A percentile compares a stretch with the other conserved stretches of the same genome.
phyloP scores from a whole-genome alignment of 2,329 filamentous ascomycete species.

The Hypomyces rosellus region DNA sequence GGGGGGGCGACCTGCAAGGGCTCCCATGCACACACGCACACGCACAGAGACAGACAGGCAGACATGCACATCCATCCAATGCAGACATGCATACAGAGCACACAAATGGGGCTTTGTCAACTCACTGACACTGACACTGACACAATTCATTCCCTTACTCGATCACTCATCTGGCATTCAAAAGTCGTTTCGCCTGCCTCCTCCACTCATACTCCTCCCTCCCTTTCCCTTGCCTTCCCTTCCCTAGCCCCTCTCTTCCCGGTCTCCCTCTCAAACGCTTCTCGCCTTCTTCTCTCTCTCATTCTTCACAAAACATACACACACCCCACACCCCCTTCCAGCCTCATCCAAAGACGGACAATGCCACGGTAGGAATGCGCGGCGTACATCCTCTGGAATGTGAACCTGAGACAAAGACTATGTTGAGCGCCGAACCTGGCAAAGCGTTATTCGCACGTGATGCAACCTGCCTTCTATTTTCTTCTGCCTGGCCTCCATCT shows the following conservation, averaged over 20 bases:
- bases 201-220: neutral
- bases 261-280: neutral
- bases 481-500: neutral
- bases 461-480: constrained; percentile 9
- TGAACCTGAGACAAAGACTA: constrained; percentile 32
- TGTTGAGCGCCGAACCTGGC: constrained; percentile 19
- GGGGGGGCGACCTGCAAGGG: neutral
- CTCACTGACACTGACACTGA: too few relatives aligned
- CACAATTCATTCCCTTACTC: neutral
- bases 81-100: too few relatives aligned
- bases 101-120: too few relatives aligned
- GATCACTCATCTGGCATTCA: neutral
- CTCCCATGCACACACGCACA: too few relatives aligned
- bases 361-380: constrained; percentile 26
- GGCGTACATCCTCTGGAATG: constrained; percentile 27
- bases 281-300: neutral
- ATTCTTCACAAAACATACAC: neutral
- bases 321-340: constrained; percentile 12
- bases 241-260: neutral
- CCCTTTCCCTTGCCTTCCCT: neutral
- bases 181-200: neutral
- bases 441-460: constrained; percentile 21
- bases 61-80: too few relatives aligned
- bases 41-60: too few relatives aligned
- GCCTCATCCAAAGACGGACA: constrained; percentile 29